Base-by-base conservation (phyloP, 2,329 filamentous ascomycete species). In the Dothideomycetidae sp. region DNA sequence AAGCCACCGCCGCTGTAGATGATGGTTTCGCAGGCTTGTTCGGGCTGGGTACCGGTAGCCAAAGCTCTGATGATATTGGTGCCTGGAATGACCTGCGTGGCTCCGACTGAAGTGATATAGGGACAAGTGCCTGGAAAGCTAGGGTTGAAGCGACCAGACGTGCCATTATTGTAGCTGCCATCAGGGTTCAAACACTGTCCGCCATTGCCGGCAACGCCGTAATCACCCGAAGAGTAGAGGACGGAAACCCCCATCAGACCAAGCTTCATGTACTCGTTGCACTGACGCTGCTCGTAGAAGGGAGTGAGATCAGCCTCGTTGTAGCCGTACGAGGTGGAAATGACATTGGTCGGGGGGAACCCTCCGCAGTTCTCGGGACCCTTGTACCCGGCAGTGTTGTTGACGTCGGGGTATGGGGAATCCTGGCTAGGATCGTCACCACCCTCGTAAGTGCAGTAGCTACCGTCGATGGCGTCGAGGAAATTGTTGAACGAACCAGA, bases 181-280 rank as follows among this genome's bases (percentile, higher is more conserved):
- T 52, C 44, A 31, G 61, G 58, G 15, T 57, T 59, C 11, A 67
- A 61, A 33, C 66, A 68, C 30, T 55, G 40, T 19, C 48, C 46
- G 10, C 35, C 31, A 28, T 55, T 50, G 15, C 49, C 50, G 13
- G 52, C 53, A 5, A 57, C 55, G 28, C 55, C 54, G 36, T 52
- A 60, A 49, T 70, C 67, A n/a, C 67, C 67, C 3, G 60, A 64
- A 1, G 66, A 64, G 45, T 65, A 68, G 21, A 72, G 42, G 11
- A 73, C 53, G 1, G 63, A 63, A 9, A 69, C 58, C 13, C 68
- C 68, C 47, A 63, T 62, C 19, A 71, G 60, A 12, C 64, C 68
- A 2, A 73, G 61, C 55, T 73, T 73, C 62, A 71, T 63, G 51
- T 68, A 72, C 55, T 72, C 68, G 39, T 59, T 53, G 48, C 69